Conservation (phyloP, 2,329 filamentous ascomycete genomes). For the Exophiala aquamarina region DNA sequence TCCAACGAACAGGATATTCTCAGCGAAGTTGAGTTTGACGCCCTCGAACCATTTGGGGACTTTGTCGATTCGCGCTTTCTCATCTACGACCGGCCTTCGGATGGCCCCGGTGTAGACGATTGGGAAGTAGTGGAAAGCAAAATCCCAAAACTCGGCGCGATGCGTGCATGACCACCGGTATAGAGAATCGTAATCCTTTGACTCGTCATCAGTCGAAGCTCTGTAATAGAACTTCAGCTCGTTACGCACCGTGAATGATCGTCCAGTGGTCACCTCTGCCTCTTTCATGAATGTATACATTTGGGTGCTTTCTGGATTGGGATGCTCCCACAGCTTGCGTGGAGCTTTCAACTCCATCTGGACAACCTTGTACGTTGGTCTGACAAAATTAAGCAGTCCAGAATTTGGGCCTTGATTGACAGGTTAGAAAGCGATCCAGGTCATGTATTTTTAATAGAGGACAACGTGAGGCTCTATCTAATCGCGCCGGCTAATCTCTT, state of each 20-base stretch:
- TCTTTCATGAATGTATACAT: constrained; percentile 64
- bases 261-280: constrained; percentile 33
- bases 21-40: constrained; percentile 71
- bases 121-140: constrained; percentile 59
- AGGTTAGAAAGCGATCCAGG: background rate
- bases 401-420: background rate
- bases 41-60: constrained; percentile 77
- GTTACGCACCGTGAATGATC: constrained; percentile 57
- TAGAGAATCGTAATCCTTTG: constrained; percentile 65
- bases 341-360: constrained; percentile 35
- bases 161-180: constrained; percentile 66
- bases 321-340: constrained; percentile 68
- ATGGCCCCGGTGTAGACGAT: constrained; percentile 62
- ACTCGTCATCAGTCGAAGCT: background rate
- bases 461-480: too few species aligned
- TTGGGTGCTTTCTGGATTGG: constrained; percentile 58
- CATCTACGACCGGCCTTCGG: constrained; percentile 54
- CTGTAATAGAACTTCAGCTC: background rate
- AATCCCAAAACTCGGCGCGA: constrained; percentile 64
- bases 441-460: background rate
- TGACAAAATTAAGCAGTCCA: too few species aligned
- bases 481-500: too few species aligned
- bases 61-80: constrained; percentile 21
- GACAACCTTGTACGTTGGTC: background rate
- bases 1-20: constrained; percentile 70